Conservation (phyloP, 805 yeast species). For the Metschnikowia vanudenii region DNA sequence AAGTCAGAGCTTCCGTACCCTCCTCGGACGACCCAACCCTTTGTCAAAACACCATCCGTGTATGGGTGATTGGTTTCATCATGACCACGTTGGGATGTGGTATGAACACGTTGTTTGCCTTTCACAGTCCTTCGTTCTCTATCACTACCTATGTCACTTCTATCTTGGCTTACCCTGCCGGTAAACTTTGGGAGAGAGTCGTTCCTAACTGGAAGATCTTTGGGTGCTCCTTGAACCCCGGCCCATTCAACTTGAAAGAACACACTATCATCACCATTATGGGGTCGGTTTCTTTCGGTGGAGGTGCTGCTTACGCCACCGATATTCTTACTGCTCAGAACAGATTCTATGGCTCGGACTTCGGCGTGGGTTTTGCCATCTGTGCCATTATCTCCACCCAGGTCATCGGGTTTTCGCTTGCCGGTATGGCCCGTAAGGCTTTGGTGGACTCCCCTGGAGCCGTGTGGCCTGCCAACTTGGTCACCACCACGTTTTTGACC, state of each 20-base stretch:
- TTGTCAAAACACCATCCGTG: conserved; percentile 53
- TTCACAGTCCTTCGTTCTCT: conserved; percentile 54
- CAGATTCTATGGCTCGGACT: conserved; percentile 44
- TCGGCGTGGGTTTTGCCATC: conserved; percentile 55
- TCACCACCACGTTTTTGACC: conserved; percentile 54
- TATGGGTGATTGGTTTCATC: conserved; percentile 50
- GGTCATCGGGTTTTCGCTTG: conserved; percentile 64
- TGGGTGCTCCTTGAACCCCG: conserved; percentile 50
- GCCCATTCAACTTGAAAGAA: conserved; percentile 62
- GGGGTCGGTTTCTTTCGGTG: conserved; percentile 44
- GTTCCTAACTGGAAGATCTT: conserved; percentile 36
- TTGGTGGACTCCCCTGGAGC: conserved; percentile 64
- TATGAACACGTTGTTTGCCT: conserved; percentile 56
- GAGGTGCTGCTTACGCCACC: conserved; percentile 54
- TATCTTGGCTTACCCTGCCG: conserved; percentile 60
- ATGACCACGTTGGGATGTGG: conserved; percentile 57
- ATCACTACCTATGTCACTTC: conserved; percentile 55
- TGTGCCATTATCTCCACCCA: conserved; percentile 56
- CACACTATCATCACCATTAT: conserved; percentile 55
- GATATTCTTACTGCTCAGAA: conserved; percentile 54
- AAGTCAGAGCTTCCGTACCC: conserved; percentile 62
- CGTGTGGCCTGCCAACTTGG: conserved; percentile 70
- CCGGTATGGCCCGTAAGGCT: conserved; percentile 59
- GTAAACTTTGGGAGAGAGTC: conserved; percentile 45
- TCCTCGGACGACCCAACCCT: conserved; percentile 50